Base-by-base conservation (phyloP, 106 monocot species). In the Dendrobium nobile region DNA sequence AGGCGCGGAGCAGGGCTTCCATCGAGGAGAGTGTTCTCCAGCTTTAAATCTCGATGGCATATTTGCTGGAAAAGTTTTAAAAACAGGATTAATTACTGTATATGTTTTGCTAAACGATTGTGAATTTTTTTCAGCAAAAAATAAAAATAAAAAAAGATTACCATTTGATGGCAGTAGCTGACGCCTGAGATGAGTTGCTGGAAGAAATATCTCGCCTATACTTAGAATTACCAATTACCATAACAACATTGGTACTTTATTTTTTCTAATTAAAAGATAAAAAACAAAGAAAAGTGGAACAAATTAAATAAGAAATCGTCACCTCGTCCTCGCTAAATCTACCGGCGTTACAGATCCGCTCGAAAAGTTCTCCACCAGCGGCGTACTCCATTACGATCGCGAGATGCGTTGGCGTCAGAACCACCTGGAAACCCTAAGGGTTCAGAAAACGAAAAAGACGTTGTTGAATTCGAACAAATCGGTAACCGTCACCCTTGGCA, bases 321-420 rank as follows among this genome's bases (percentile, higher is more conserved):
- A 92, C 96, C 93, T 96, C 96, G 77, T 93, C 93, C 56, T 96
- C 96, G 80, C 89, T 89, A 68, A 96, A 96, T 77, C 96, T 84
- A 1, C 89, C 96, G 11, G 93, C 93, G 77, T 84, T 90, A 77
- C 88, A 91, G 81, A 96, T 96, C 78, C 91, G 77, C 77, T 96
- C 96, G 84, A 96, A 96, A 55, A 96, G 93, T 88, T 96, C 96
- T 2, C 96, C 96, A 24, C 96, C 96, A 27, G 93, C 93, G 5
- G 96, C 96, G 75, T 90, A 96, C 77, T 96, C 96, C 96, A 93
- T 96, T 78, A 96, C 93, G 47, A 93, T 93, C 15, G 93, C 93
- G 19, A 96, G 78, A 55, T 96, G 96, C 16, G 88, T 96, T 48
- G 89, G 91, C 73, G 96, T 96, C 58, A 96, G 75, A 45, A 93